Evolutionary conservation across 257 asterid species (phyloP).

Genomic region (Capsicum chinense): DNA sequence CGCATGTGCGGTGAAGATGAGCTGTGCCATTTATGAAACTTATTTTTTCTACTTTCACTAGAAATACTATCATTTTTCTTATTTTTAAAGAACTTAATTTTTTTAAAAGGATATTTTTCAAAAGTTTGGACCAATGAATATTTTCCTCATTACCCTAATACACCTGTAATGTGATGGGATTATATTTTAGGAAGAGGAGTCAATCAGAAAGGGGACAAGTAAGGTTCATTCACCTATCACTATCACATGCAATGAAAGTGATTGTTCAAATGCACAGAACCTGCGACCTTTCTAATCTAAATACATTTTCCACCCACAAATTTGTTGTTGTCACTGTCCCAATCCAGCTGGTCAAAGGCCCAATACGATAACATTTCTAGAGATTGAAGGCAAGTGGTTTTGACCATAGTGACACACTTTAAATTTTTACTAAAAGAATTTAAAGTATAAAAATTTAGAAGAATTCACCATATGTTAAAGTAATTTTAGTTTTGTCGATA

Average conservation of each 20-base stretch:
- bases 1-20: too few species aligned
- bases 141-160: not conserved
- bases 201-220: not conserved
- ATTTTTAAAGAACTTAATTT: not conserved
- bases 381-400: not conserved
- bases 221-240: constrained; percentile 25
- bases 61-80: too few species aligned
- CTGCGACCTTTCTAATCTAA: not conserved
- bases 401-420: not conserved
- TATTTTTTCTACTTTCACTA: too few species aligned
- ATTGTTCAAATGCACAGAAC: not conserved
- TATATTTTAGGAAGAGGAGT: not conserved
- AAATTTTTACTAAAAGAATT: not conserved
- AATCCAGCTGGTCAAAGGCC: not conserved
- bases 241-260: not conserved
- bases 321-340: not conserved
- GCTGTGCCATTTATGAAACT: too few species aligned
- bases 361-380: not conserved
- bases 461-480: not conserved
- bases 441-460: not conserved
- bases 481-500: not conserved
- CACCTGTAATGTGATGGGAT: not conserved
- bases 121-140: not conserved
- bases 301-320: not conserved
- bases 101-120: not conserved